A percentile compares a stretch with the other conserved stretches of the same genome.
Conservation (phyloP, 208 protist species). For the Acanthamoeba triangularis region DNA sequence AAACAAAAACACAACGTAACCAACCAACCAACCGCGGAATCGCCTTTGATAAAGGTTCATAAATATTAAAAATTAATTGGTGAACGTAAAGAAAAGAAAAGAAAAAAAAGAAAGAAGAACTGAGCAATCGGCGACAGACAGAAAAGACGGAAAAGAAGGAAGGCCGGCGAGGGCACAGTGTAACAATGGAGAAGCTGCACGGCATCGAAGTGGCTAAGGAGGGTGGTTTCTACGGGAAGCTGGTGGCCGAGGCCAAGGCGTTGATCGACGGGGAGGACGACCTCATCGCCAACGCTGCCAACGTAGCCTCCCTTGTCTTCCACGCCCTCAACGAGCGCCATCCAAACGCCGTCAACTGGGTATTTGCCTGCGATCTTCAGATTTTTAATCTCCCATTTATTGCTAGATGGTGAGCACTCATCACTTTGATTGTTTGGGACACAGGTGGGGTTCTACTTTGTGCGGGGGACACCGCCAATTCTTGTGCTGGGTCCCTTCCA, state of each 20-base stretch:
- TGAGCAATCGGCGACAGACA: neutral
- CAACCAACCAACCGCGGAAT: too few relatives aligned
- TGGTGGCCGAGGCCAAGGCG: neutral
- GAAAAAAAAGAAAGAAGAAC: too few relatives aligned
- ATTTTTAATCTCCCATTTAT: neutral
- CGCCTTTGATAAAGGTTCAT: too few relatives aligned
- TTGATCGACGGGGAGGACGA: slow-evolving; percentile 59
- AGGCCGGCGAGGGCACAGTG: neutral
- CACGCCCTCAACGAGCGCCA: slow-evolving; percentile 60
- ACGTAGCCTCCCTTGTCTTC: slow-evolving; percentile 72
- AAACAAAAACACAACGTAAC: too few relatives aligned
- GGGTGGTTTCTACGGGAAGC: slow-evolving; percentile 44
- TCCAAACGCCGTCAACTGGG: slow-evolving; percentile 33
- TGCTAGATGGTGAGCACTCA: neutral
- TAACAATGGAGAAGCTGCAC: slow-evolving; percentile 53
- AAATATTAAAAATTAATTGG: too few relatives aligned
- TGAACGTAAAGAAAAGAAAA: too few relatives aligned
- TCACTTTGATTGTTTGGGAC: slow-evolving; percentile 85
- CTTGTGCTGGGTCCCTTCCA: slow-evolving; percentile 97
- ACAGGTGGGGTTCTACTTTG: slow-evolving; percentile 96
- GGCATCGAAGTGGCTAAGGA: neutral
- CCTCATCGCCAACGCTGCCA: slow-evolving; percentile 68
- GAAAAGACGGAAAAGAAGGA: neutral
- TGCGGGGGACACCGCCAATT: slow-evolving; percentile 87
- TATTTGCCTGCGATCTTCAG: neutral